Evolutionary conservation across 2,329 filamentous ascomycete genomes (phyloP), one percentile per base, ranked within the genome.

Genomic region (Fusarium globosum): DNA sequence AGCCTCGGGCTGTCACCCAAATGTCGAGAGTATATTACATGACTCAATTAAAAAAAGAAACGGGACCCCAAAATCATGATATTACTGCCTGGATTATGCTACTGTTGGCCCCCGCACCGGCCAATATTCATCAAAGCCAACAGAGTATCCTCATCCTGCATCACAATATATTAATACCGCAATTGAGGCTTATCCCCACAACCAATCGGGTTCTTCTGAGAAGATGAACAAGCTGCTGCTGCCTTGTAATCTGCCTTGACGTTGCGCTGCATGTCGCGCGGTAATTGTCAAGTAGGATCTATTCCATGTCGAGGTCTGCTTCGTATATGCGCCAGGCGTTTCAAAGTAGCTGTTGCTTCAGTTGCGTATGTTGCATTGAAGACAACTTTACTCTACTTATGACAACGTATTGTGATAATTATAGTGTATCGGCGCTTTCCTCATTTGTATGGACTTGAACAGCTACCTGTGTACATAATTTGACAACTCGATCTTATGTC

Each of bases 51-150:
- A 28, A 28, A 46, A 28, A 21, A 46, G 45, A 21, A 46, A 46
- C 21, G 8, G 8, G 12, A 13, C 46, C 21, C 28, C 30, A 51
- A 4, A 10, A 0, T 4, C 30, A 35, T 18, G 28, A 2, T 51
- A 2, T n/a, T 35, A 3, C 28, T 7, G 7, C 20, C 1, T n/a
- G 7, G 2, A n/a, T 4, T 2, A 49, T n/a, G 4, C 11, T 10
- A 15, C 11, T 51, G 20, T 18, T 51, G 46, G 28, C 21, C 21
- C 14, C 7, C 4, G 7, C 46, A 18, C 11, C 28, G 2, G 21
- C 0, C 30, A 0, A 35, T 4, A 4, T 4, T n/a, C 6, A 2
- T 1, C 3, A 13, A 13, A 35, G 20, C 30, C 46, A 51, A 35
- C 46, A 23, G 0, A n/a, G 15, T 9, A 33, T 6, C 7, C 16